These are phyloP conservation scores for Obelidium mucronatum DNA, from an alignment of 192 early-diverging fungal genomes.

Conservation along the genomic window DNA sequence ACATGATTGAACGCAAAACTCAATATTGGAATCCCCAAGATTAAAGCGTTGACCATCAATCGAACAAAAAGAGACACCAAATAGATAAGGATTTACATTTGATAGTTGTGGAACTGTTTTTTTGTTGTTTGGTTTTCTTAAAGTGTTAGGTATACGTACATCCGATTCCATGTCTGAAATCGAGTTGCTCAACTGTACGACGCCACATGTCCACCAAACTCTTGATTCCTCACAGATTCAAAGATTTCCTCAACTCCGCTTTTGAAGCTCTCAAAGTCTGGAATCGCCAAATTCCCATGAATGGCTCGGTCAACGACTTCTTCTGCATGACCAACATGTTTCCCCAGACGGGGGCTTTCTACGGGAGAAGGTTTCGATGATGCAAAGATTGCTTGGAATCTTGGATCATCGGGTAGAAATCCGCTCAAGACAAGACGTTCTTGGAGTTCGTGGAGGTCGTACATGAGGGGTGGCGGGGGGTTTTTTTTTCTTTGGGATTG, in stretches of 20 bases:
- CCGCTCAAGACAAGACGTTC: neutral
- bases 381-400: neutral
- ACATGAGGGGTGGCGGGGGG: too few species aligned
- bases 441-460: neutral
- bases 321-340: neutral
- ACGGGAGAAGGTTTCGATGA: neutral
- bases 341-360: neutral
- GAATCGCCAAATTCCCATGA: conserved; percentile 29
- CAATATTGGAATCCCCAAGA: conserved; percentile 33
- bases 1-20: conserved; percentile 37
- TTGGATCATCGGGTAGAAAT: neutral
- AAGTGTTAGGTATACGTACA: too few species aligned
- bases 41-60: conserved; percentile 42
- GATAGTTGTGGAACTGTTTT: conserved; percentile 37
- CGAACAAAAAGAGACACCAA: conserved; percentile 39
- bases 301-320: conserved; percentile 3
- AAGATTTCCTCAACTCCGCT: conserved; percentile 3
- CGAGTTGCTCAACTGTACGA: conserved; percentile 12
- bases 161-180: neutral
- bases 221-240: neutral
- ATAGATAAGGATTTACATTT: conserved; percentile 23
- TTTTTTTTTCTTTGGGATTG: too few species aligned
- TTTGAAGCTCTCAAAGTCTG: conserved; percentile 27
- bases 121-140: too few species aligned
- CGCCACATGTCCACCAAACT: neutral